phyloP scores from a whole-genome alignment of 371 early-diverging fungal species.

The Mortierella sp. region DNA sequence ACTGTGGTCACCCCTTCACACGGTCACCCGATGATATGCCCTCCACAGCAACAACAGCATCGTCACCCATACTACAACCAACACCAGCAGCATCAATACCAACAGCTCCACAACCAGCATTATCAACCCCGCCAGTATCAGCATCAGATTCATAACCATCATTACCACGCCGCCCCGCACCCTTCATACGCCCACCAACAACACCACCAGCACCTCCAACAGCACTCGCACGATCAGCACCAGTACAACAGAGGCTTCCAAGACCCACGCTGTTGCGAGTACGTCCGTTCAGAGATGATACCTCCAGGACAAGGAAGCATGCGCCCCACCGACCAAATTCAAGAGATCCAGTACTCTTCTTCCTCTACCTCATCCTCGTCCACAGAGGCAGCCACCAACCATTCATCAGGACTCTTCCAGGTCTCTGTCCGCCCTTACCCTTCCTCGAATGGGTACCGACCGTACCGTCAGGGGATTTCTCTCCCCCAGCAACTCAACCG shows the following conservation, averaged over 20 bases:
- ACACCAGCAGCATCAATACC: background rate
- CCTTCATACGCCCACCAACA: background rate
- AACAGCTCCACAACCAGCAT: background rate
- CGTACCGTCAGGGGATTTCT: conserved; percentile 26
- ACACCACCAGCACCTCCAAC: background rate
- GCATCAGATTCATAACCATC: too few species aligned
- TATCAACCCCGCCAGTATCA: conserved; percentile 5
- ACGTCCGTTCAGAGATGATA: background rate
- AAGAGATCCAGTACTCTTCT: too few species aligned
- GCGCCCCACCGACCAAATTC: too few species aligned
- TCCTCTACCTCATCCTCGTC: too few species aligned
- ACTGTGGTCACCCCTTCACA: too few species aligned
- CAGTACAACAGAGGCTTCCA: background rate
- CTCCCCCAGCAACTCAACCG: conserved; percentile 16
- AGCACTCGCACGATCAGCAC: background rate
- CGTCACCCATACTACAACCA: background rate
- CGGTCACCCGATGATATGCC: background rate
- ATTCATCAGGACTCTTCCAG: conserved; percentile 25
- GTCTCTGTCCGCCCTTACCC: conserved; percentile 28
- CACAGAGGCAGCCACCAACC: too few species aligned
- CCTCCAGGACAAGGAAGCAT: too few species aligned
- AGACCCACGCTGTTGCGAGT: background rate
- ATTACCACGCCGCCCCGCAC: too few species aligned
- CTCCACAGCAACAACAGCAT: conserved; percentile 1
- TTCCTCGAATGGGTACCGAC: conserved; percentile 29